Base-by-base conservation (phyloP, 495 filamentous ascomycete species). In the Astrothelium subdiscretum region DNA sequence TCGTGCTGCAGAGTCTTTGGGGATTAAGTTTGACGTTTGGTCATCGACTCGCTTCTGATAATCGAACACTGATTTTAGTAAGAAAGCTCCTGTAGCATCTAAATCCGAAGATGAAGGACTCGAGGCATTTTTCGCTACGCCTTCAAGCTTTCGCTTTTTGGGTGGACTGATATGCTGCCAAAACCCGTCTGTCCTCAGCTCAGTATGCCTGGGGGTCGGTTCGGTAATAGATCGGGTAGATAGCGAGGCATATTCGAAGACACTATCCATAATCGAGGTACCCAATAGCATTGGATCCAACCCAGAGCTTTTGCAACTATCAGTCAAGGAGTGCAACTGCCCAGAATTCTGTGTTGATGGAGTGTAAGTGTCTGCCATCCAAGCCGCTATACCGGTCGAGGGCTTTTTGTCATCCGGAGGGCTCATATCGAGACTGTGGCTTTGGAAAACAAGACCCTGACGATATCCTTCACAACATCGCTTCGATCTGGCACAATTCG, bases 401-500 rank as follows among this genome's bases (percentile, higher is more conserved):
- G 24, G 11, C 6, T 29, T 24, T 22, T 48, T 12, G 15, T 54
- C 48, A 24, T 54, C 10, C 3, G 5, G 48, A n/a, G 22, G 15
- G 8, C n/a, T 20, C 48, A 54, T 54, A n/a, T 54, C 24, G 20
- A 54, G 24, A 20, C 29, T 54, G 4, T 24, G 5, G 29, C 11
- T 8, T 15, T 54, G 26, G 24, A 54, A 54, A 6, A 54, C 15
- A 8, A 54, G 10, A 15, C 24, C 22, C 5, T 26, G 24, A 29
- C 29, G 26, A 15, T 54, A 54, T 26, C 48, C 48, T 29, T 29
- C 48, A 54, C 48, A 54, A 26, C 11, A 2, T 52, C 92, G 79
- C 64, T 81, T 90, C 22, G 90, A 91, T 71, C 95, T 96, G 27
- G 81, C 81, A 73, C 92, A 97, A 68, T 97, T 97, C 59, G 80